Conservation (phyloP, 192 early-diverging fungal genomes). For the Backusella mclennaniae region DNA sequence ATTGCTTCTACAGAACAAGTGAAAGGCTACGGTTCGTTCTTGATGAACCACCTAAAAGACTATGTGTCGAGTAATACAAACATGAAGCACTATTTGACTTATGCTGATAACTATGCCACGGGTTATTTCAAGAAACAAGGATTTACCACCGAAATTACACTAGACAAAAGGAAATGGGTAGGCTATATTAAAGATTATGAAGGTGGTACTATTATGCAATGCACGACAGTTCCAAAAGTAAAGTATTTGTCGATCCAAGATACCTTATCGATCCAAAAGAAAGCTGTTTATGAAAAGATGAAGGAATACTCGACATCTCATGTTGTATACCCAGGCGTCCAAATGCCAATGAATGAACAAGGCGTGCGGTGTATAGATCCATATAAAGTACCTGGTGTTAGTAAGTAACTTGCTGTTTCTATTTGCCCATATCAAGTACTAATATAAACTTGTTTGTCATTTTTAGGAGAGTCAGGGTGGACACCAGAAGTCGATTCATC, state of each 20-base stretch:
- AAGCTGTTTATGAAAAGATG: slow-evolving; percentile 86
- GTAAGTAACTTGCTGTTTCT: neutral
- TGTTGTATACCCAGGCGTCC: slow-evolving; percentile 77
- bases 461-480: slow-evolving; percentile 86
- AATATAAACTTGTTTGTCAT: neutral
- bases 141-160: slow-evolving; percentile 95
- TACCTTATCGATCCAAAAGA: slow-evolving; percentile 72
- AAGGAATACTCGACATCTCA: slow-evolving; percentile 69
- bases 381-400: slow-evolving; percentile 74
- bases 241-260: slow-evolving; percentile 75
- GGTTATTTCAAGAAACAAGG: slow-evolving; percentile 98
- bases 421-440: neutral
- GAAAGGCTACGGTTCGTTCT: slow-evolving; percentile 93
- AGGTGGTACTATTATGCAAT: slow-evolving; percentile 96
- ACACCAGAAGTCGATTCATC: slow-evolving; percentile 77
- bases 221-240: slow-evolving; percentile 88
- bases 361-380: slow-evolving; percentile 67
- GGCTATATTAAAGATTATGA: slow-evolving; percentile 99
- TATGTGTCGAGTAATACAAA: slow-evolving; percentile 74
- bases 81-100: slow-evolving; percentile 90
- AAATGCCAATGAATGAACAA: slow-evolving; percentile 58
- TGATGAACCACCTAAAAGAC: slow-evolving; percentile 98
- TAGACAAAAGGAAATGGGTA: slow-evolving; percentile 92
- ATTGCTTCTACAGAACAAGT: slow-evolving; percentile 90
- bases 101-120: slow-evolving; percentile 98